A percentile compares a stretch with the other conserved stretches of the same genome.
phyloP scores from a whole-genome alignment of 352 stramenopile genomes.

The Globisporangium paroecandrum region DNA sequence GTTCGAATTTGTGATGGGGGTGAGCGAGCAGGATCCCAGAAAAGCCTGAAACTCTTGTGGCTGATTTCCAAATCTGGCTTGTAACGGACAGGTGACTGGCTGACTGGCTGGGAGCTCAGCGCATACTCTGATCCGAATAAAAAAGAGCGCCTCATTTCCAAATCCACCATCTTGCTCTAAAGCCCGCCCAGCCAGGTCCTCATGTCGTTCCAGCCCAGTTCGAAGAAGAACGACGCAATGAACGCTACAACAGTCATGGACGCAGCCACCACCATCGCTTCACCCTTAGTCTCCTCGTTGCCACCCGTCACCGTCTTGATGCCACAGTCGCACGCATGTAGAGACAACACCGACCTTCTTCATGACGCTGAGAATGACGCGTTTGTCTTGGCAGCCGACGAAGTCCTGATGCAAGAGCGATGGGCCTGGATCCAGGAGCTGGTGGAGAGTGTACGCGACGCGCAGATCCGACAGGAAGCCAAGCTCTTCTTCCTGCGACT shows the following conservation, averaged over 20 bases:
- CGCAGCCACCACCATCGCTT: background rate
- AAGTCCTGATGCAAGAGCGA: conserved; percentile 5
- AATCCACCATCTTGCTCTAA: background rate
- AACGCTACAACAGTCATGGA: background rate
- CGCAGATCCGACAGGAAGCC: background rate
- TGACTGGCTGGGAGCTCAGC: background rate
- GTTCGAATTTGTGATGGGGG: background rate
- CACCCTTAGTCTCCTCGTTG: background rate
- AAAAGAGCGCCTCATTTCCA: background rate
- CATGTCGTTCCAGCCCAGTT: background rate
- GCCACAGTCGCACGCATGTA: background rate
- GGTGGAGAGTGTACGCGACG: background rate
- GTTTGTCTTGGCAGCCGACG: conserved; percentile 1
- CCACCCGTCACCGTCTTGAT: background rate
- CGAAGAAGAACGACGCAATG: background rate
- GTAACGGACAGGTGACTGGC: background rate
- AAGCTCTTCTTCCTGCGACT: conserved; percentile 7
- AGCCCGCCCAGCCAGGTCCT: background rate
- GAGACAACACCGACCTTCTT: background rate
- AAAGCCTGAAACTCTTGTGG: background rate
- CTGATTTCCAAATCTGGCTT: background rate
- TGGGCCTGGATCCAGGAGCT: conserved; percentile 12
- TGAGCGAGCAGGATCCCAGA: background rate
- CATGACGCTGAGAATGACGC: conserved; percentile 1
- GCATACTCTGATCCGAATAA: background rate